Evolutionary conservation across 176 grass and related monocot genomes (phyloP), one percentile per base, ranked within the genome.

Genomic region (Bromus sterilis): DNA sequence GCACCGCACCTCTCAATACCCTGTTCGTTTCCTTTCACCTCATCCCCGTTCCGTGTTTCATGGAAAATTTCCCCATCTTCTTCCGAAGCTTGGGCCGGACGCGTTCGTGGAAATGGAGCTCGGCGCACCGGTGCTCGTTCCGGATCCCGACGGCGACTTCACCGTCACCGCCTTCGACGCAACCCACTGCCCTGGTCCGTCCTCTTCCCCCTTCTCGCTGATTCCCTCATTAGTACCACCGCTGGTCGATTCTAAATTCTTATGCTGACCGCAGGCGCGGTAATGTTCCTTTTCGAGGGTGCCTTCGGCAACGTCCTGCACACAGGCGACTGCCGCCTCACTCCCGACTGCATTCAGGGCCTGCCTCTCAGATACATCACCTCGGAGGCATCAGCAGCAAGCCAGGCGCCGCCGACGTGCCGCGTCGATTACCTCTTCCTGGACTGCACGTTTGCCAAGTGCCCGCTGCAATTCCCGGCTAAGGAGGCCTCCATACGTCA

Each of bases 211-310:
- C 4, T 35, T 28, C 70, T 31, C 29, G 9, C 13, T 28, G 3
- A 65, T 76, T 15, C 11, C 51, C 7, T 3, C 21, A 35, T 9
- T 55, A 23, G 21, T 44, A 28, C 39, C 40, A 71, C 40, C 14
- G 9, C 30, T n/a, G 5, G 8, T 15, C 34, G 36, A 75, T 4
- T 36, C 66, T 5, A 20, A 6, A 49, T 21, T 21, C 11, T n/a
- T 56, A 0, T 16, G 6, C 24, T 48, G 25, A 7, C 48, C 26
- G 32, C 82, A 95, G 93, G 93, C 51, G 90, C 86, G 14, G 77
- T 87, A 16, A 93, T 97, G 90, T 93, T 97, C 64, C 76, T 97
- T 36, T 97, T 97, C 13, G 88, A 97, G 66, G 88, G 94, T 39
- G 79, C 53, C 63, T 91, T 97, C 80, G 91, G 91, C 64, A 87